Conservation (phyloP, 2,329 filamentous ascomycete genomes). For the Aspergillus hortae region DNA sequence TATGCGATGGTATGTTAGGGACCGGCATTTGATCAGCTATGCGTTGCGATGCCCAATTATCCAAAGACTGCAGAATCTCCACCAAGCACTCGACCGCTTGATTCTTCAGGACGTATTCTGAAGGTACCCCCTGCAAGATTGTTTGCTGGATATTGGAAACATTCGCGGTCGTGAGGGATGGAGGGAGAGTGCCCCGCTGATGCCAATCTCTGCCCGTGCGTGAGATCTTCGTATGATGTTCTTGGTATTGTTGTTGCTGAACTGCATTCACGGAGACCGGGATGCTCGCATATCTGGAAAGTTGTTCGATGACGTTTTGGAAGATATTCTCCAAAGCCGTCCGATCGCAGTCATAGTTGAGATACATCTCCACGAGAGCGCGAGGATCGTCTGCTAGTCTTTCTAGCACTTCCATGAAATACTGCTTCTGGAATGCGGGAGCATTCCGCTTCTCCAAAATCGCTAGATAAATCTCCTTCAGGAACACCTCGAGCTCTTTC, state of each 20-base stretch:
- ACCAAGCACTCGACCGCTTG: slow-evolving; percentile 84
- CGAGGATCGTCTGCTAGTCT: slow-evolving; percentile 80
- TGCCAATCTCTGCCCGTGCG: slow-evolving; percentile 74
- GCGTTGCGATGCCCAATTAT: slow-evolving; percentile 83
- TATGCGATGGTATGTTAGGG: slow-evolving; percentile 43
- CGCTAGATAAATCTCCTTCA: slow-evolving; percentile 95
- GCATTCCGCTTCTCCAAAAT: slow-evolving; percentile 85
- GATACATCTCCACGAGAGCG: slow-evolving; percentile 87
- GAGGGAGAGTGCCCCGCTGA: slow-evolving; percentile 76
- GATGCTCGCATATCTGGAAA: slow-evolving; percentile 79
- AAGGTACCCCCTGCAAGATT: slow-evolving; percentile 64
- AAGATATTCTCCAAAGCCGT: slow-evolving; percentile 94
- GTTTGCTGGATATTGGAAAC: slow-evolving; percentile 54
- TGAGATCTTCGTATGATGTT: slow-evolving; percentile 63
- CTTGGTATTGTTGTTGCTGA: slow-evolving; percentile 84
- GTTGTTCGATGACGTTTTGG: slow-evolving; percentile 86
- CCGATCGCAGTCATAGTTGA: slow-evolving; percentile 97
- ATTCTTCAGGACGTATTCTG: slow-evolving; percentile 88
- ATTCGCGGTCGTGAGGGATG: slow-evolving; percentile 75
- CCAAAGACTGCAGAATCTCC: slow-evolving; percentile 80
- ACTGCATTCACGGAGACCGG: slow-evolving; percentile 70
- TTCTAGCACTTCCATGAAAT: slow-evolving; percentile 82
- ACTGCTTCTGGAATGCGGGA: slow-evolving; percentile 84
- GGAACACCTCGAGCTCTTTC: slow-evolving; percentile 96
- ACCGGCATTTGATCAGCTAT: slow-evolving; percentile 52